Evolutionary conservation across 352 stramenopile genomes (phyloP).

Genomic region (Pythium dissimile): DNA sequence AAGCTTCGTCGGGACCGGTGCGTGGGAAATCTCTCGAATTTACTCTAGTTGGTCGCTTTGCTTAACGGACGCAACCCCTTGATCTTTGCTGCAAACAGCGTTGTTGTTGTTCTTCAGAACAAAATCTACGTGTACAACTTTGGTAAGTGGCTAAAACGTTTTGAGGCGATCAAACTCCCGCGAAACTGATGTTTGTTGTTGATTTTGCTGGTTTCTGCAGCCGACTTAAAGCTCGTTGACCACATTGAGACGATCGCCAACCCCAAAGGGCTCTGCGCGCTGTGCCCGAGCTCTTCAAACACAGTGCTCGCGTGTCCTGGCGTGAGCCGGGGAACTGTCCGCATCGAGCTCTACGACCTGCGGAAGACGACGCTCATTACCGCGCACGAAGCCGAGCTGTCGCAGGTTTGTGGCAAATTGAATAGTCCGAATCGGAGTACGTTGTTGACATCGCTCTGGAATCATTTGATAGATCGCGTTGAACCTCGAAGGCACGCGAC

Average conservation of each 20-base stretch:
- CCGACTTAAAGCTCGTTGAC: constrained; percentile 96
- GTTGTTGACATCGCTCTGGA: too few relatives aligned
- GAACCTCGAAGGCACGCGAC: constrained; percentile 91
- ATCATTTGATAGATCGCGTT: constrained; percentile 90
- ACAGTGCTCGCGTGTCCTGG: constrained; percentile 96
- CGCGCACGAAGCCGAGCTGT: constrained; percentile 93
- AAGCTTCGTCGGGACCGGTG: constrained; percentile 94
- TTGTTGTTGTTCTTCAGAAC: constrained; percentile 96
- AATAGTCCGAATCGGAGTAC: too few relatives aligned
- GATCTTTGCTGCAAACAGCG: constrained; percentile 33
- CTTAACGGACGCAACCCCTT: background rate
- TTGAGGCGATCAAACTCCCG: background rate
- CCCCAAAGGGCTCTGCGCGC: constrained; percentile 91
- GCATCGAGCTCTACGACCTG: constrained; percentile 97
- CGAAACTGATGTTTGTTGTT: background rate
- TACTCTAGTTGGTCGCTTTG: too few relatives aligned
- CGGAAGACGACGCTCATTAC: constrained; percentile 94
- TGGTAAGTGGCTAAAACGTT: constrained; percentile 39
- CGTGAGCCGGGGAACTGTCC: constrained; percentile 87
- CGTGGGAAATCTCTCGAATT: too few relatives aligned
- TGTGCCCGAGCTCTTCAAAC: constrained; percentile 91
- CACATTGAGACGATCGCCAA: constrained; percentile 99
- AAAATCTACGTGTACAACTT: constrained; percentile 99
- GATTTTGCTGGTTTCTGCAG: constrained; percentile 23
- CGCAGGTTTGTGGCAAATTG: constrained; percentile 67